Base-by-base conservation (phyloP, 2,329 filamentous ascomycete species). In the Aureobasidium sp. region DNA sequence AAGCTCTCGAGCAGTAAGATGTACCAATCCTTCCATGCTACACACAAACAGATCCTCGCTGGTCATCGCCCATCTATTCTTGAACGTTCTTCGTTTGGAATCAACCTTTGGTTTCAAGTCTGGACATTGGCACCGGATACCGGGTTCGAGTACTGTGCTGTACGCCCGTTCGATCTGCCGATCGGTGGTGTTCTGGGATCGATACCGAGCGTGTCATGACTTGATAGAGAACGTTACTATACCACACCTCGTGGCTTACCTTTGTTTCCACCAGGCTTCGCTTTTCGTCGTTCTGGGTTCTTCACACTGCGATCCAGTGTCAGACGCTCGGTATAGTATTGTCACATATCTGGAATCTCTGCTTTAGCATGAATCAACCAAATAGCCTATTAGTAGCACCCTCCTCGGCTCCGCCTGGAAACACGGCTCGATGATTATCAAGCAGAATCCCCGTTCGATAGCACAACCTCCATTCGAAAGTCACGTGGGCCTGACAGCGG, bases 381-480 rank as follows among this genome's bases (percentile, higher is more conserved):
- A 2, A 33, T 1, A 31, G 5, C 8, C 19, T 17, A 19, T 4
- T 12, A 14, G 14, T 17, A 24, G 12, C 8, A 1, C 9, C 31
- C 4, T 15, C 33, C 37, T 54, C 37, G 35, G 50, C 35, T 42
- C 22, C 17, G 15, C 19, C 12, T 33, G 31, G 49, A 35, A 11
- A 37, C 19, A 40, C 53, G 53, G 53, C 53, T 45, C 9, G 40
- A 22, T 45, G 53, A 57, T 57, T 57, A 57, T 44, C 53, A 57
- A 57, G 53, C 53, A 57, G 27, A 33, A 15, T 19, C 6, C 53
- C 53, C 53, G 53, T 57, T 57, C 53, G 39, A 33, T 44, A 45
- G 37, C 53, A 35, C 29, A 57, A 45, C 29, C n/a, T 24, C 24
- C 2, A n/a, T 35, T 14, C 31, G 50, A 17, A 44, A 35, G n/a